phyloP scores from a whole-genome alignment of 129 eudicot genomes.

The Calendula officinalis region DNA sequence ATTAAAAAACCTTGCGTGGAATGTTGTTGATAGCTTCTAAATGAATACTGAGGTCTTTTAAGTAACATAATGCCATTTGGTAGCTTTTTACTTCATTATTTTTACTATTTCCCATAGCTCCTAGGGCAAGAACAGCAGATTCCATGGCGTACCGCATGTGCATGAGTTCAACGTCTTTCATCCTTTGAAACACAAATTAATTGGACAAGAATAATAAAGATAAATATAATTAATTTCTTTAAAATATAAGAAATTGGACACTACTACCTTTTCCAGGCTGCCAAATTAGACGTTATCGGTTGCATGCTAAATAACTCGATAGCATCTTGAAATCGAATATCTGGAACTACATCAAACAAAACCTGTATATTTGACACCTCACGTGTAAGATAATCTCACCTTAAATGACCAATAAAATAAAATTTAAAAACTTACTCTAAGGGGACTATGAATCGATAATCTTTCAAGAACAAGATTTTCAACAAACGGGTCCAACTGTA shows the following conservation, averaged over 20 bases:
- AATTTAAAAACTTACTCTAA: conserved; percentile 59
- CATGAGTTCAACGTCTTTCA: conserved; percentile 94
- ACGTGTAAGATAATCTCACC: conserved; percentile 6
- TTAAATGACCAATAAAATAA: conserved; percentile 3
- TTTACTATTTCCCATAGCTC: conserved; percentile 69
- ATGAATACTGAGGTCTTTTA: conserved; percentile 76
- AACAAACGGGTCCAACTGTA: conserved; percentile 79
- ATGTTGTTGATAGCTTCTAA: conserved; percentile 71
- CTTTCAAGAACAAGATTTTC: conserved; percentile 96
- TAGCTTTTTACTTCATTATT: conserved; percentile 52
- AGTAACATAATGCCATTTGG: conserved; percentile 46
- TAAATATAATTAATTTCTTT: neutral
- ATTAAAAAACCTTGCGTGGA: conserved; percentile 75
- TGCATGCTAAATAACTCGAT: conserved; percentile 91
- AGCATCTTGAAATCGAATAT: conserved; percentile 84
- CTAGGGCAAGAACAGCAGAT: conserved; percentile 76
- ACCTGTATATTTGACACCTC: conserved; percentile 47
- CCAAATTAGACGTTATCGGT: conserved; percentile 79
- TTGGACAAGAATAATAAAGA: neutral
- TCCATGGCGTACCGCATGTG: conserved; percentile 98
- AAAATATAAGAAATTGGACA: conserved; percentile 1
- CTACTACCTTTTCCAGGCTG: conserved; percentile 88
- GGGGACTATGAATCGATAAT: conserved; percentile 86
- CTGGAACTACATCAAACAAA: conserved; percentile 89
- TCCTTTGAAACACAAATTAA: conserved; percentile 42